phyloP scores from a whole-genome alignment of 106 monocot species.

The Dioscorea dumetorum region DNA sequence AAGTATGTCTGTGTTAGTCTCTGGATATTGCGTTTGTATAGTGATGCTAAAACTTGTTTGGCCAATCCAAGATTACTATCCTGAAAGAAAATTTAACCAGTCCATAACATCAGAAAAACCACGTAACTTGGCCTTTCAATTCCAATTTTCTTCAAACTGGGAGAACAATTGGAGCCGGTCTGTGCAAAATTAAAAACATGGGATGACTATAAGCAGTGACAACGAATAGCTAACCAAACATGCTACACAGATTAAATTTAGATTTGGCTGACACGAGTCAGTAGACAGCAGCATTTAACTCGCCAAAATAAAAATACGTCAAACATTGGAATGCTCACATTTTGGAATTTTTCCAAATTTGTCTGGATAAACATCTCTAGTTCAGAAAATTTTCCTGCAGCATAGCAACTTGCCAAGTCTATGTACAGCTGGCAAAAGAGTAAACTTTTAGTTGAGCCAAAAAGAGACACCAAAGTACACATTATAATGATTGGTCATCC shows the following conservation, averaged over 20 bases:
- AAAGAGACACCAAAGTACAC: too few species aligned
- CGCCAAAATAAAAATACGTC: background rate
- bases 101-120: too few species aligned
- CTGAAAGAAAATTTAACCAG: conserved; percentile 27
- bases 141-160: too few species aligned
- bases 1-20: conserved; percentile 93
- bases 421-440: conserved; percentile 78
- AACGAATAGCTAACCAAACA: too few species aligned
- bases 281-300: background rate
- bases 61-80: conserved; percentile 92
- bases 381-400: conserved; percentile 53
- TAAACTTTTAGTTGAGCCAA: too few species aligned
- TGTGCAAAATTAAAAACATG: too few species aligned
- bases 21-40: conserved; percentile 95
- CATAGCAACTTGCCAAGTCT: conserved; percentile 65
- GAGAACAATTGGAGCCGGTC: too few species aligned
- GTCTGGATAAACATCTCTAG: conserved; percentile 55
- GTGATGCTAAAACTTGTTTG: conserved; percentile 86
- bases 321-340: conserved; percentile 36
- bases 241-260: too few species aligned
- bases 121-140: too few species aligned
- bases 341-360: conserved; percentile 74
- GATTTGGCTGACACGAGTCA: too few species aligned
- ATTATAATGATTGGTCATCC: too few species aligned
- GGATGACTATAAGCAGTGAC: too few species aligned